A percentile compares a stretch with the other conserved stretches of the same genome.
phyloP scores from a whole-genome alignment of 2,329 filamentous ascomycete genomes.

The Thielaviopsis populi region DNA sequence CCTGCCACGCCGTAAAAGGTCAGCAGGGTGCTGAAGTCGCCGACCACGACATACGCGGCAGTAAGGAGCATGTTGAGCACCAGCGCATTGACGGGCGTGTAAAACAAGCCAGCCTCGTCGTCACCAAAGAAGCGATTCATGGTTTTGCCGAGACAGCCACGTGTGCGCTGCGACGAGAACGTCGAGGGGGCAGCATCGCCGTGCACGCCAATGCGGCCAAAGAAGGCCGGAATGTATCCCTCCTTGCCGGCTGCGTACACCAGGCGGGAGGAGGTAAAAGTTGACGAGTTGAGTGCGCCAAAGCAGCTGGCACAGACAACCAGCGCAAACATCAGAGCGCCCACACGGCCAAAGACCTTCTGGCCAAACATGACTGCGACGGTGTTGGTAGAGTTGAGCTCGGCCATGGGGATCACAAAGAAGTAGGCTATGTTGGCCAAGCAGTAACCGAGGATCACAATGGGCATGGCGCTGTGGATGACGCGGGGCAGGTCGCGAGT shows the following conservation, averaged over 20 bases:
- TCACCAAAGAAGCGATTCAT: conserved; percentile 56
- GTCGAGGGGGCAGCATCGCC: conserved; percentile 25
- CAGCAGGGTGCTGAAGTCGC: conserved; percentile 80
- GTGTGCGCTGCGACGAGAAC: conserved; percentile 30
- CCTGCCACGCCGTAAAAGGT: conserved; percentile 97
- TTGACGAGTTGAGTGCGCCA: conserved; percentile 83
- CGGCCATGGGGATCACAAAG: conserved; percentile 67
- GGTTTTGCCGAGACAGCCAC: conserved; percentile 42
- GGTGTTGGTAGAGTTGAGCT: conserved; percentile 79
- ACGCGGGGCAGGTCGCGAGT: conserved; percentile 79
- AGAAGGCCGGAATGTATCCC: conserved; percentile 73
- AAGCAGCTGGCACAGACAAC: conserved; percentile 87
- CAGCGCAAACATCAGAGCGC: conserved; percentile 70
- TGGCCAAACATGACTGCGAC: conserved; percentile 89
- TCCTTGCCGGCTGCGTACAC: conserved; percentile 93
- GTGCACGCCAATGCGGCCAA: conserved; percentile 66
- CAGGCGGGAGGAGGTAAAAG: conserved; percentile 81
- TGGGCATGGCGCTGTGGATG: conserved; percentile 89
- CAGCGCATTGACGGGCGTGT: conserved; percentile 88
- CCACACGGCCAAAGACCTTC: conserved; percentile 74
- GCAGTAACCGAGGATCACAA: conserved; percentile 82
- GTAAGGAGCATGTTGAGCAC: conserved; percentile 65
- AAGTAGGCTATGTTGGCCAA: conserved; percentile 90
- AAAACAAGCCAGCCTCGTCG: conserved; percentile 66
- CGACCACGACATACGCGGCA: conserved; percentile 61